Conservation (phyloP, 208 protist species). For the Wallacemonas sp. region DNA sequence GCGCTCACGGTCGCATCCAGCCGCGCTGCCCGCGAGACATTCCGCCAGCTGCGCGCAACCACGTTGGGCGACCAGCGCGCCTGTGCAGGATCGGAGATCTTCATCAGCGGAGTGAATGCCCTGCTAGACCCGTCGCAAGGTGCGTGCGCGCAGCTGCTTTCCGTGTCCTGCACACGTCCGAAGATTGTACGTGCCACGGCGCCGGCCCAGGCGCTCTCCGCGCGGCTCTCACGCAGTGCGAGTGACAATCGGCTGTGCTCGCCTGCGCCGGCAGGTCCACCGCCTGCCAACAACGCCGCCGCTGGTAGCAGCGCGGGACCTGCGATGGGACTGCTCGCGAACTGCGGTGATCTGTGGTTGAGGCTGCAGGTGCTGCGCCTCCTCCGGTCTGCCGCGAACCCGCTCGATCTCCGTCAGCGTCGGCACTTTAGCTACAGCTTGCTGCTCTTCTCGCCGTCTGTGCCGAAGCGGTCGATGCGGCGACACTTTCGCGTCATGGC, state of each 20-base stretch:
- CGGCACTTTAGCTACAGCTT: conserved; percentile 21
- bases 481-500: conserved; percentile 32
- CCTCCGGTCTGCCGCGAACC: conserved; percentile 27
- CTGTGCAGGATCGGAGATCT: conserved; percentile 14
- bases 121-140: conserved; percentile 48
- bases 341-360: conserved; percentile 44
- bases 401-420: conserved; percentile 27
- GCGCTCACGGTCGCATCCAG: not conserved
- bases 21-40: not conserved
- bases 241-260: not conserved
- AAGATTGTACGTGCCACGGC: conserved; percentile 1
- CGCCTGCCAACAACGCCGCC: not conserved
- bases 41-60: not conserved
- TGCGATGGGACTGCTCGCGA: not conserved
- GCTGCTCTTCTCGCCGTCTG: conserved; percentile 2
- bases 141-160: conserved; percentile 47
- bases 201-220: not conserved
- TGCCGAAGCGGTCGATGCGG: conserved; percentile 20
- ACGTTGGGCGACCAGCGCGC: not conserved
- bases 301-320: not conserved
- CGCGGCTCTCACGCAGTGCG: not conserved
- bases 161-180: conserved; percentile 24
- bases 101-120: conserved; percentile 29
- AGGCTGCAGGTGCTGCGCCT: conserved; percentile 41
- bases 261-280: not conserved